Conservation (phyloP, 2,329 filamentous ascomycete species). For the Fusarium stilboides region DNA sequence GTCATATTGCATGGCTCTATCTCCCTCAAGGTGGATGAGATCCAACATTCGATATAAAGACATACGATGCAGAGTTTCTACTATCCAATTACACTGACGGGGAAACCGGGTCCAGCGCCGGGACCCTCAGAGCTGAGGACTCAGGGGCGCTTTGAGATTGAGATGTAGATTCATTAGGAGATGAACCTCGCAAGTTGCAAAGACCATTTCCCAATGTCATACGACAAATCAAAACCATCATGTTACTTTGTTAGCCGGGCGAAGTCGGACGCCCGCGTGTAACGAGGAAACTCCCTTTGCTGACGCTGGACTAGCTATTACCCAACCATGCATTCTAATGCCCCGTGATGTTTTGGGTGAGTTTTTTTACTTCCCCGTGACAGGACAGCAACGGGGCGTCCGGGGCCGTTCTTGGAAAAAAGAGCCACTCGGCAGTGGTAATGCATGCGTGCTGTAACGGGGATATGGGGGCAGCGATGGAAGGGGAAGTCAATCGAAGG, state of each 20-base stretch:
- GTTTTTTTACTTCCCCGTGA: constrained; percentile 44
- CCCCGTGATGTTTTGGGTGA: constrained; percentile 38
- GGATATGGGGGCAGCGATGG: constrained; percentile 11
- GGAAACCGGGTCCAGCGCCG: constrained; percentile 30
- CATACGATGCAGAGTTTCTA: constrained; percentile 31
- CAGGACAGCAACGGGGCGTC: constrained; percentile 34
- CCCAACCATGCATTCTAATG: constrained; percentile 42
- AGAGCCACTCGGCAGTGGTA: constrained; percentile 36
- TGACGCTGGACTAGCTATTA: constrained; percentile 43
- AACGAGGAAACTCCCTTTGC: constrained; percentile 22
- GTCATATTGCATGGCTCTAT: neutral
- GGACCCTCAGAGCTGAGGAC: constrained; percentile 21
- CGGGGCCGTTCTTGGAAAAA: constrained; percentile 24
- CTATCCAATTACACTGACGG: constrained; percentile 35
- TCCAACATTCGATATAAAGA: constrained; percentile 31
- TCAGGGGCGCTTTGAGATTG: constrained; percentile 29
- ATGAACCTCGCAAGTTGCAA: constrained; percentile 35
- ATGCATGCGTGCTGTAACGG: constrained; percentile 40
- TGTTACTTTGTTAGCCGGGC: constrained; percentile 42
- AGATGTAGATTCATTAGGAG: constrained; percentile 26
- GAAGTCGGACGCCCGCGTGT: constrained; percentile 39
- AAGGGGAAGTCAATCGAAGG: constrained; percentile 37
- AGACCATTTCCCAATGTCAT: constrained; percentile 34
- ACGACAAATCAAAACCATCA: constrained; percentile 44
- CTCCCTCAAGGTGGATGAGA: neutral